Base-by-base conservation (phyloP, 2,329 filamentous ascomycete genomes). In the Dothideomycetidae sp. region DNA sequence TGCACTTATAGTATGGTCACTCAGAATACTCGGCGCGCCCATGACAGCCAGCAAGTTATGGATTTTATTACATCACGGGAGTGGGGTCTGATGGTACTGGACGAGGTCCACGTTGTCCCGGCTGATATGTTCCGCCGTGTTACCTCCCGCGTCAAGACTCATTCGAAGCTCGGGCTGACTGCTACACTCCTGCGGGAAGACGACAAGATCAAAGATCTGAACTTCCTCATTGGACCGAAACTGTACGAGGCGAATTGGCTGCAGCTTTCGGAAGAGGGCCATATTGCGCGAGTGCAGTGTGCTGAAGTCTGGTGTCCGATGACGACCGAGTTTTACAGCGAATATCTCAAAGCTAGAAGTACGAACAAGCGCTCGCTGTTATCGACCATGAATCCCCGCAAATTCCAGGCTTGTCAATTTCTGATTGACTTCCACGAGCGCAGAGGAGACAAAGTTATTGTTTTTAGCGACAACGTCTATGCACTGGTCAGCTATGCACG, bases 1-100 rank as follows among this genome's bases (percentile, higher is more conserved):
- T 93, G 86, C 9, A 98, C 90, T 1, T 98, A 98, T 58, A 90
- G 84, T 42, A 98, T 98, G 90, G 85, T 98, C n/a, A 93, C 84
- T 5, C 82, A 90, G 52, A 85, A 79, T 10, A 73, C 84, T 34
- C 80, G 83, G 42, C 73, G 88, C 41, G 88, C 90, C 2, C 78
- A 96, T 54, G 88, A 98, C 55, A 82, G 88, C 3, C 77, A 90
- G 53, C 92, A 93, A 64, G 93, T 96, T 75, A 94, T 98, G 84
- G 78, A 90, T 44, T 96, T 93, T 55, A 71, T 98, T 44, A 78
- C 76, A 12, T 71, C 71, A 3, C 77, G 86, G 45, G 90, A 98
- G 68, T 98, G 90, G 90, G 90, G 90, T 50, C 66, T 98, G 42
- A 92, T 98, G 78, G 78, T 98, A 40, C 70, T 96, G 7, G 90